A percentile compares a stretch with the other conserved stretches of the same genome.
Conservation (phyloP, 768 basidiomycete species). For the Suillus tomentosus region DNA sequence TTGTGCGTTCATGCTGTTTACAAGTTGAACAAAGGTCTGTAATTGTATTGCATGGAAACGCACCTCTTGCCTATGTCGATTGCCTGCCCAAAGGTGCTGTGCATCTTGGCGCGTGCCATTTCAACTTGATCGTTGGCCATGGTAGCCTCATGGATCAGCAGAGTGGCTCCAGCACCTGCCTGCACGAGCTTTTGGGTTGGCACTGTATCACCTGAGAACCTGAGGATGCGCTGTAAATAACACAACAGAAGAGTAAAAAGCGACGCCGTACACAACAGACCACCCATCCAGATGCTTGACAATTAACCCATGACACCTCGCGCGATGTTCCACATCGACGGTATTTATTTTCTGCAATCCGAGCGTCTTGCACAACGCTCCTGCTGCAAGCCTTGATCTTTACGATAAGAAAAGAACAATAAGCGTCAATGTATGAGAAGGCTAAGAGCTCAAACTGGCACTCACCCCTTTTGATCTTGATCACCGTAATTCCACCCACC, state of each 20-base stretch:
- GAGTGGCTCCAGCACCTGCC: constrained; percentile 66
- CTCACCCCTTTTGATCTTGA: constrained; percentile 8
- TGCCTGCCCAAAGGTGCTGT: constrained; percentile 91
- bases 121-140: constrained; percentile 84
- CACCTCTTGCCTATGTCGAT: constrained; percentile 74
- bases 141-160: constrained; percentile 94
- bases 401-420: neutral
- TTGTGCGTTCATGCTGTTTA: constrained; percentile 75
- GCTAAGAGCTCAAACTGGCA: neutral
- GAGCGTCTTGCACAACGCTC: constrained; percentile 50
- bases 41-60: constrained; percentile 23
- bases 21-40: neutral
- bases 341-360: constrained; percentile 64
- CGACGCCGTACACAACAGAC: constrained; percentile 42
- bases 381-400: constrained; percentile 48
- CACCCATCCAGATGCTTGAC: constrained; percentile 63
- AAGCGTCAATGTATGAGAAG: neutral
- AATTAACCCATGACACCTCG: constrained; percentile 70
- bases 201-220: constrained; percentile 91
- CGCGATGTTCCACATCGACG: constrained; percentile 74
- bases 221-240: constrained; percentile 31
- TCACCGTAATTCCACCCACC: neutral
- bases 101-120: constrained; percentile 73
- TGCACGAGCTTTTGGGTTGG: constrained; percentile 69
- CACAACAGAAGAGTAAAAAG: neutral